Evolutionary conservation across 1,139 yeast genomes (phyloP), one percentile per base, ranked within the genome.

Genomic region (Blastobotrys apis): DNA sequence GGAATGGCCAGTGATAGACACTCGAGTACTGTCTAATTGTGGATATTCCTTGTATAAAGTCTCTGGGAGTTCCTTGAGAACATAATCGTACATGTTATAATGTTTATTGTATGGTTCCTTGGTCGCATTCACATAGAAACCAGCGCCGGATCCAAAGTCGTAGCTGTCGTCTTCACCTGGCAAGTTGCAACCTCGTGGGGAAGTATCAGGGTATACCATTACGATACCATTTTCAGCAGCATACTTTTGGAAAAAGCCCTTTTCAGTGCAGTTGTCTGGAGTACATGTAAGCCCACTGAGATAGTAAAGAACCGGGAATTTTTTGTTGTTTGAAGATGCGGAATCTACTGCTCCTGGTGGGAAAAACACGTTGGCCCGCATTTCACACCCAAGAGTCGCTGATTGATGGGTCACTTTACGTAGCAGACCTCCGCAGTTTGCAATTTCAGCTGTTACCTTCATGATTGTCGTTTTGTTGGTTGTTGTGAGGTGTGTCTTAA

Each of bases 121-220:
- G 9, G 85, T 80, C 9, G 97, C 86, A 66, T 92, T 84, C 45
- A 92, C 76, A 60, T 92, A 92, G 68, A 90, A 92, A 0, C 97
- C 96, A 25, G 98, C 98, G 27, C 95, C 95, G 1, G 90, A 74
- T 17, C 98, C 98, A 59, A 92, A 86, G 63, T 88, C 97, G 79
- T 83, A 92, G 17, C 77, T 63, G 33, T 83, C 94, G 59, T 84
- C 85, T 61, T 87, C 95, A 29, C 95, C 95, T 35, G 75, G 80
- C 49, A 82, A 71, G 47, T 73, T 72, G n/a, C 85, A 84, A n/a
- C 95, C 96, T 21, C 97, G 78, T 45, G 98, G 97, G 2, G 97
- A 90, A 3, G 98, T 92, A 64, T 92, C 98, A 15, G 98, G 97
- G 64, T 84, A 90, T 1, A 92, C 86, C 20, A 92, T 67, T 0